Base-by-base conservation (phyloP, 2,329 filamentous ascomycete species). In the Aspergillus intermedius region DNA sequence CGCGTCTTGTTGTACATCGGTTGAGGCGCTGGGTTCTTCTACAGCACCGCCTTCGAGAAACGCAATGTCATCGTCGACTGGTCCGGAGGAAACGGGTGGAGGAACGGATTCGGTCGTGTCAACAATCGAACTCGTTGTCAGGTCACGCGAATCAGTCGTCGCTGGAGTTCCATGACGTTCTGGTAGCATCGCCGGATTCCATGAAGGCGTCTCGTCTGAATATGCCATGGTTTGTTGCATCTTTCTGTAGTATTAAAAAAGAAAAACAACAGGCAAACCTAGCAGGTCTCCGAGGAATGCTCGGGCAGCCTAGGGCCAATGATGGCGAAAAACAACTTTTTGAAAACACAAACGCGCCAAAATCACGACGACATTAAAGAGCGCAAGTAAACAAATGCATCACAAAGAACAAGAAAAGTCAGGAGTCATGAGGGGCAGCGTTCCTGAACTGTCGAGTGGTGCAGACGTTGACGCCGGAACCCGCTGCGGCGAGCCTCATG, bases 151-250 rank as follows among this genome's bases (percentile, higher is more conserved):
- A 41, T 52, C 47, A 25, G 54, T 51, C 39, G 52, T 45, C 46
- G 47, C 45, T 15, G 53, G 28, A 41, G 45, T 32, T 39, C 55
- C 51, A 46, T 60, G 49, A 39, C 59, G 53, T 21, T 79, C 72
- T 34, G 74, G 72, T 59, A 76, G 68, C 51, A 78, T 63, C 17
- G 79, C 78, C 41, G 79, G 78, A 68, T 82, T 77, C 79, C 79
- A 81, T 17, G 74, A 17, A 12, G 42, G 17, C 3, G 40, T 35
- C 12, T 50, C 50, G 30, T 52, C 49, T 6, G 35, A 30, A 10
- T 44, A 40, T 17, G 55, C 30, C 52, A 53, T 51, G 46, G 49
- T 54, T 49, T 60, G 48, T 44, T 58, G 56, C 60, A 67, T 65
- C 25, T 42, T 55, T 44, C 22, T 32, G 43, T 44, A 37, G 23